These are phyloP conservation scores for Chaetomidium leptoderma DNA, from an alignment of 495 filamentous ascomycete species.

Conservation along the genomic window DNA sequence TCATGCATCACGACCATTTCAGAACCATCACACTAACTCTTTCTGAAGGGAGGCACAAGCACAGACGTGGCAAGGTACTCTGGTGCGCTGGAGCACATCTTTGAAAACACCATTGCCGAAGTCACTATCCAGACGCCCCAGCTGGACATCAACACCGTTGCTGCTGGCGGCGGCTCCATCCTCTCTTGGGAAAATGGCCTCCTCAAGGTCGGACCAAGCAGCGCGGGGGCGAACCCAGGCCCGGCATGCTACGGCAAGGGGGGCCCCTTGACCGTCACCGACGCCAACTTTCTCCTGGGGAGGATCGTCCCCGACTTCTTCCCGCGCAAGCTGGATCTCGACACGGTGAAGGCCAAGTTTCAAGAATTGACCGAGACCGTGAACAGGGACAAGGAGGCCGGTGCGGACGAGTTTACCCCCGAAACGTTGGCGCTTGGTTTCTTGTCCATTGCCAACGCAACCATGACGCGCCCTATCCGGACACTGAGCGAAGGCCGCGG, in stretches of 20 bases:
- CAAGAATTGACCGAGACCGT: conserved; percentile 72
- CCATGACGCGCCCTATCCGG: conserved; percentile 90
- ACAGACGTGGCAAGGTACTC: conserved; percentile 94
- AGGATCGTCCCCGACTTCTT: conserved; percentile 91
- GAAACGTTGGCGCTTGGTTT: conserved; percentile 86
- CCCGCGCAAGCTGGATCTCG: conserved; percentile 79
- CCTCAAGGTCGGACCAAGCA: conserved; percentile 92
- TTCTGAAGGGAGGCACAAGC: conserved; percentile 80
- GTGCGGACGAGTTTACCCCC: conserved; percentile 82
- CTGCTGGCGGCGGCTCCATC: conserved; percentile 86
- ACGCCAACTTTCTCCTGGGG: conserved; percentile 88
- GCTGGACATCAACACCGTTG: conserved; percentile 96
- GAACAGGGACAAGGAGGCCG: conserved; percentile 69
- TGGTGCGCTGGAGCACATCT: conserved; percentile 90
- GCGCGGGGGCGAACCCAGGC: conserved; percentile 86
- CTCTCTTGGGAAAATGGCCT: conserved; percentile 88
- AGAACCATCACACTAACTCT: too few species aligned
- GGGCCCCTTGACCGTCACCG: conserved; percentile 86
- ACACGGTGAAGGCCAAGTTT: conserved; percentile 72
- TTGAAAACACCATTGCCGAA: conserved; percentile 93
- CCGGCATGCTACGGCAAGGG: conserved; percentile 95
- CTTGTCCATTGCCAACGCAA: conserved; percentile 89
- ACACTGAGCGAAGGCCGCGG: conserved; percentile 91
- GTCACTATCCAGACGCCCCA: conserved; percentile 94
- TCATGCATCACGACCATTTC: too few species aligned